Evolutionary conservation across 768 basidiomycete species (phyloP).

Genomic region (Tephrocybe rancida): DNA sequence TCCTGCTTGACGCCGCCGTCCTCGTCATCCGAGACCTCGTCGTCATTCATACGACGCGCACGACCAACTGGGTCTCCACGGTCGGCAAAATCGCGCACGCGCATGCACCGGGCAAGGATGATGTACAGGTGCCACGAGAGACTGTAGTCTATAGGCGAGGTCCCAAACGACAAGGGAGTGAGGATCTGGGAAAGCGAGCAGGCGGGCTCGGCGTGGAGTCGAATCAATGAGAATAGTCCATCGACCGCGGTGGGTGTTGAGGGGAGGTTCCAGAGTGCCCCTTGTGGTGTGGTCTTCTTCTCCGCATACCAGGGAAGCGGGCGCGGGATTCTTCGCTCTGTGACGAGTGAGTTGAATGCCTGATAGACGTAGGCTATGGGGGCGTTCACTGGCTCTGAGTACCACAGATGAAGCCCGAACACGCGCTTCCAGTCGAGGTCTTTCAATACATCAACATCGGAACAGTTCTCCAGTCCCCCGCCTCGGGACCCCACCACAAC

Average conservation of each 20-base stretch:
- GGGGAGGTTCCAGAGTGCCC: constrained; percentile 43
- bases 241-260: constrained; percentile 56
- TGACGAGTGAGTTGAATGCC: constrained; percentile 52
- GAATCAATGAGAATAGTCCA: constrained; percentile 80
- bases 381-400: constrained; percentile 68
- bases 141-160: constrained; percentile 79
- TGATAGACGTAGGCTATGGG: constrained; percentile 71
- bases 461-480: constrained; percentile 49
- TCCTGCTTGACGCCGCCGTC: constrained; percentile 53
- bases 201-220: constrained; percentile 72
- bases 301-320: constrained; percentile 61
- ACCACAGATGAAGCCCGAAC: constrained; percentile 93
- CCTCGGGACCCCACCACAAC: constrained; percentile 57
- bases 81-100: constrained; percentile 87
- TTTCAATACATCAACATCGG: constrained; percentile 63
- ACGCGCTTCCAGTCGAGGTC: constrained; percentile 94
- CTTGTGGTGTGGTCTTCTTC: constrained; percentile 11
- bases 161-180: constrained; percentile 70
- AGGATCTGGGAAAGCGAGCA: constrained; percentile 72
- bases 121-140: constrained; percentile 94
- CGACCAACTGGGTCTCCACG: constrained; percentile 51
- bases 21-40: constrained; percentile 29
- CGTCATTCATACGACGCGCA: constrained; percentile 27
- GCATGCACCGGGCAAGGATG: constrained; percentile 80
- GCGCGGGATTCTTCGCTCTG: constrained; percentile 42